Evolutionary conservation across 495 filamentous ascomycete genomes (phyloP), one percentile per base, ranked within the genome.

Genomic region (Talaromyces nanjingensis): DNA sequence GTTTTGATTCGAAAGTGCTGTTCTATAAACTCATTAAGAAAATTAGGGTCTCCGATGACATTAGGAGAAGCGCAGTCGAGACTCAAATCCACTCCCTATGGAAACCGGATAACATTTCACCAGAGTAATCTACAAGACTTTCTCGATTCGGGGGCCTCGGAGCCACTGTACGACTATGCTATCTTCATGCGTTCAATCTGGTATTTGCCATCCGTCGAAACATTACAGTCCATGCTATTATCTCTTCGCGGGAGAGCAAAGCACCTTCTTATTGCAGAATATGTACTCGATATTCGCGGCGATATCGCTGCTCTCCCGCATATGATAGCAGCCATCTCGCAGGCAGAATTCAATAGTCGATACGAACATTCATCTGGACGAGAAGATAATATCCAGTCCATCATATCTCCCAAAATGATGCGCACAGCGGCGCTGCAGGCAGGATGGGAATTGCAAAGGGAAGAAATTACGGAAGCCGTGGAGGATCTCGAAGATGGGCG

Each of bases 41-140:
- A 1, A 31, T 56, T 60, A 72, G 71, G 70, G 37, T 62, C 70
- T 14, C 76, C 75, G 16, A 67, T 63, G 42, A 78, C 75, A 29
- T 71, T 78, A 27, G 69, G 65, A 58, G 65, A 79, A 64, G 71
- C 76, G 27, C 78, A 79, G 63, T 18, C 27, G 16, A 66, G 71
- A 55, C 74, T 83, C 62, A 69, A 66, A 0, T 53, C 67, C 22
- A 67, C 73, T 33, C 64, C 74, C 0, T 31, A 80, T 1, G 80
- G 79, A 1, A 25, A 60, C 0, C 72, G 71, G 42, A 78, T 83
- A 14, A 42, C 37, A 16, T 42, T 42, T 42, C 37, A 42, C 14
- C 37, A 42, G 37, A 42, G 11, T 16, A 42, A 14, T 42, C 9
- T 42, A 4, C 37, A 42, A 42, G 37, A 42, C 37, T 42, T 42